Percentiles rank a stretch among this genome's conserved stretches.
Evolutionary conservation across 164 flowering plant species (phyloP).

Genomic region (Akebia trifoliata): DNA sequence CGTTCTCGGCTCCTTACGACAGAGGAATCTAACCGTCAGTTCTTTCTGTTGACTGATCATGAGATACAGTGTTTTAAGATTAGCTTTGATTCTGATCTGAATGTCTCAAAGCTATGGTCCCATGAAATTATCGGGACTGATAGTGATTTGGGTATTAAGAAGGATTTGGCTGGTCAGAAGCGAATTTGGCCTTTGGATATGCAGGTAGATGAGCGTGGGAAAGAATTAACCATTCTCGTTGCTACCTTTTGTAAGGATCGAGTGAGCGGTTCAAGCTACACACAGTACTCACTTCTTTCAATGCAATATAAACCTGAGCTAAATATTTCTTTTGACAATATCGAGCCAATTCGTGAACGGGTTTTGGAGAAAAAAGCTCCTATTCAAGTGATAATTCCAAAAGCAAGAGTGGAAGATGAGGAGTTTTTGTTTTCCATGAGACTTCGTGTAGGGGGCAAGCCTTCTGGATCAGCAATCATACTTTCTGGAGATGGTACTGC

Average conservation of each 20-base stretch:
- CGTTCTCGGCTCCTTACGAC: conserved; percentile 22
- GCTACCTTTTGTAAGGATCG: conserved; percentile 86
- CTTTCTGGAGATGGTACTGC: conserved; percentile 97
- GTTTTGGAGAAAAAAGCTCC: conserved; percentile 84
- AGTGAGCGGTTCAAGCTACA: conserved; percentile 76
- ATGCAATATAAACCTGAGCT: conserved; percentile 68
- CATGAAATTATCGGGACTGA: conserved; percentile 79
- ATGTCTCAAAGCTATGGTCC: conserved; percentile 69
- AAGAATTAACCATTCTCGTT: conserved; percentile 73
- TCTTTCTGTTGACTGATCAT: conserved; percentile 66
- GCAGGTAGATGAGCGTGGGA: conserved; percentile 67
- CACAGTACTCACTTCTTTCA: conserved; percentile 78
- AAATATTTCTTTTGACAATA: conserved; percentile 23
- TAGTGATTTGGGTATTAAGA: conserved; percentile 75
- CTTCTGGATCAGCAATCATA: conserved; percentile 77
- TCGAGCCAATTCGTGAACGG: conserved; percentile 23
- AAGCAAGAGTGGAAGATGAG: conserved; percentile 89
- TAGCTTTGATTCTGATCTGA: conserved; percentile 29
- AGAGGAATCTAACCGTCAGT: conserved; percentile 39
- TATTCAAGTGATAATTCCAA: conserved; percentile 78
- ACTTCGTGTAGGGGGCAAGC: conserved; percentile 86
- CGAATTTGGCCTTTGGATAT: conserved; percentile 90
- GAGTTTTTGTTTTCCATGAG: conserved; percentile 81
- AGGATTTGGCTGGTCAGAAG: conserved; percentile 87
- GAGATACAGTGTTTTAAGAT: conserved; percentile 70